phyloP scores from a whole-genome alignment of 2,329 filamentous ascomycete genomes.

The Onygenales sp. region DNA sequence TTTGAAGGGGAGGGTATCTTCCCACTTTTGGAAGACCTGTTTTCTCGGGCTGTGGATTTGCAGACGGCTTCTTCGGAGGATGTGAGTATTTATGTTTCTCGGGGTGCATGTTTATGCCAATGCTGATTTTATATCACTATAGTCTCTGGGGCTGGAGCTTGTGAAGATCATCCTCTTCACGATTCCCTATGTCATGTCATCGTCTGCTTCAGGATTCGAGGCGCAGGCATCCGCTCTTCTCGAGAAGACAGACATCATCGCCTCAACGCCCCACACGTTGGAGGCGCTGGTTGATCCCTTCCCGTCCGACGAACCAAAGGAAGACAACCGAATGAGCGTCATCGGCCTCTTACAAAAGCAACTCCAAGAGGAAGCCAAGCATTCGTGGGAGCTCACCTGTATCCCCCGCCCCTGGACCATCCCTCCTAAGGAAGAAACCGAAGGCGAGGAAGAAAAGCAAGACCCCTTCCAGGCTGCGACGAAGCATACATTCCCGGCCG shows the following conservation, averaged over 20 bases:
- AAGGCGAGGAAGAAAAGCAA: conserved; percentile 37
- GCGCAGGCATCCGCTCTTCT: conserved; percentile 69
- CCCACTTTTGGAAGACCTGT: conserved; percentile 77
- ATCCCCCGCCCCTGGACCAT: conserved; percentile 48
- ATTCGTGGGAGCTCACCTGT: conserved; percentile 63
- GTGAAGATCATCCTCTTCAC: conserved; percentile 95
- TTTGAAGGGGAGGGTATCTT: conserved; percentile 81
- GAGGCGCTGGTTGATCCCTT: conserved; percentile 84
- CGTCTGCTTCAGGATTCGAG: conserved; percentile 59
- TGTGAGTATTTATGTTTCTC: conserved; percentile 34
- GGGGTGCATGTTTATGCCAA: neutral
- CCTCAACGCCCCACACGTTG: conserved; percentile 74
- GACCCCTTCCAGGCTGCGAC: conserved; percentile 49
- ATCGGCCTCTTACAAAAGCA: conserved; percentile 79
- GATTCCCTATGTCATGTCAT: conserved; percentile 78
- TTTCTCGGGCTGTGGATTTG: conserved; percentile 79
- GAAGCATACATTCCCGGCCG: conserved; percentile 69
- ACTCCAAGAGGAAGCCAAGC: conserved; percentile 64
- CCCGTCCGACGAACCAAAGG: conserved; percentile 41
- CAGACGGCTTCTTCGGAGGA: conserved; percentile 91
- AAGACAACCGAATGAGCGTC: conserved; percentile 57
- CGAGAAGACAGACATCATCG: conserved; percentile 91
- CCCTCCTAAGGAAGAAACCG: conserved; percentile 28
- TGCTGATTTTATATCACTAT: conserved; percentile 14
- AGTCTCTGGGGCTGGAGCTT: conserved; percentile 65